A percentile compares a stretch with the other conserved stretches of the same genome.
Conservation (phyloP, 176 grass and related monocot genomes). For the Cymbopogon citratus region DNA sequence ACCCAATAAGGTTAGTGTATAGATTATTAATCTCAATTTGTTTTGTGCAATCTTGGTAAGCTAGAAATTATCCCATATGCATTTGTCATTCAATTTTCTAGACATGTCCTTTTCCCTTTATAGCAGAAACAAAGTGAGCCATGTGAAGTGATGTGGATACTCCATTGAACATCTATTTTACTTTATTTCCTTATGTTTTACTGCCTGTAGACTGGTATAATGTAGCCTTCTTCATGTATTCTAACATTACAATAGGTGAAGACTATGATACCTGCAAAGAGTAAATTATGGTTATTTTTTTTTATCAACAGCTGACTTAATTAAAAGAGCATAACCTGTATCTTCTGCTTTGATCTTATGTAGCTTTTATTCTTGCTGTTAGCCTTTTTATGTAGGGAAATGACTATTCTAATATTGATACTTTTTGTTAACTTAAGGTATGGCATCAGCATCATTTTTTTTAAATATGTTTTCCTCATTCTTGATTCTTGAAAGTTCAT, state of each 20-base stretch:
- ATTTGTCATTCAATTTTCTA: slow-evolving; percentile 7
- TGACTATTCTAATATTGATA: slow-evolving; percentile 11
- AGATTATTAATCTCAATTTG: background rate
- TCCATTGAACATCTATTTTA: background rate
- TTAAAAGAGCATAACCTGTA: background rate
- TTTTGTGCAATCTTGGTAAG: background rate
- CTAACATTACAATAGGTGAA: background rate
- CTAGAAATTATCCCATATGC: background rate
- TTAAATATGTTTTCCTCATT: background rate
- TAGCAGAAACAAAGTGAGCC: background rate
- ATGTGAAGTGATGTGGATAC: background rate
- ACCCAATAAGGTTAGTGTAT: slow-evolving; percentile 67
- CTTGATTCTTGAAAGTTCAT: background rate
- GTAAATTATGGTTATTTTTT: background rate
- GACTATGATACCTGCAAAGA: background rate
- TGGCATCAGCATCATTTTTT: background rate
- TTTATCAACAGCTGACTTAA: background rate
- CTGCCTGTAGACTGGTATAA: background rate
- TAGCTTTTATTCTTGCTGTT: background rate
- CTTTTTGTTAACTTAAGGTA: background rate
- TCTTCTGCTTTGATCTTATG: background rate
- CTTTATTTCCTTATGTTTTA: background rate
- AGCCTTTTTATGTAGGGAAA: background rate
- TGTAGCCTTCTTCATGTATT: background rate
- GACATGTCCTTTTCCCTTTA: background rate